phyloP scores from a whole-genome alignment of 441 rosid species.

The Pelargonium australe region DNA sequence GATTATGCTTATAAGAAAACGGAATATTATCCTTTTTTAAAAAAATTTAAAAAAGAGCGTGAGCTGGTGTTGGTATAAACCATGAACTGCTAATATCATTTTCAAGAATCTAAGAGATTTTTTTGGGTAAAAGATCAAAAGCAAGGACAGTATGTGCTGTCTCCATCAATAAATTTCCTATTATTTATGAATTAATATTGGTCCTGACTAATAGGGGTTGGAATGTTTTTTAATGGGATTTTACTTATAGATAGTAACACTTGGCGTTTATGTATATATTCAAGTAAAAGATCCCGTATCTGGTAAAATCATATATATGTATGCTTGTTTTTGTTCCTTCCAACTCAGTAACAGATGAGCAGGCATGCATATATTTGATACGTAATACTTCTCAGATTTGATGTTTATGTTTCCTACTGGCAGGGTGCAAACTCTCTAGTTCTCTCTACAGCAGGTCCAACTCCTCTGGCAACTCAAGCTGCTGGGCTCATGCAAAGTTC shows the following conservation, averaged over 20 bases:
- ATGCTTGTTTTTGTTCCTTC: background rate
- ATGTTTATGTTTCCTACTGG: conserved; percentile 28
- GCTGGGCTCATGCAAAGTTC: conserved; percentile 80
- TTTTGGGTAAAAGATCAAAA: background rate
- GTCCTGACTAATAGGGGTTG: background rate
- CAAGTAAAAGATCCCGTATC: too few species aligned
- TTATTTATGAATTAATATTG: background rate
- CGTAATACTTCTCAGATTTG: conserved; percentile 8
- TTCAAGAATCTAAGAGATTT: background rate
- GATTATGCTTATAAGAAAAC: too few species aligned
- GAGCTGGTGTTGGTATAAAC: background rate
- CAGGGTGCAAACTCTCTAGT: conserved; percentile 75
- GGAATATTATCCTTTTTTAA: too few species aligned
- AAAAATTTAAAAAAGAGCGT: background rate
- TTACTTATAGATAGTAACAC: background rate
- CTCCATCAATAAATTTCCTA: background rate
- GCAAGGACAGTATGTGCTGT: background rate
- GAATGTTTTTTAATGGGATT: background rate
- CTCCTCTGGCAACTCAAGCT: conserved; percentile 68
- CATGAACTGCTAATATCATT: background rate
- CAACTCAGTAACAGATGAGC: background rate
- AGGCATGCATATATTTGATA: conserved; percentile 1
- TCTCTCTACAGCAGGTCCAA: conserved; percentile 59
- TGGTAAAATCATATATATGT: background rate
- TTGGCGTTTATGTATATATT: too few species aligned